A percentile compares a stretch with the other conserved stretches of the same genome.
Conservation (phyloP, 495 filamentous ascomycete species). For the Penicillium daleae region DNA sequence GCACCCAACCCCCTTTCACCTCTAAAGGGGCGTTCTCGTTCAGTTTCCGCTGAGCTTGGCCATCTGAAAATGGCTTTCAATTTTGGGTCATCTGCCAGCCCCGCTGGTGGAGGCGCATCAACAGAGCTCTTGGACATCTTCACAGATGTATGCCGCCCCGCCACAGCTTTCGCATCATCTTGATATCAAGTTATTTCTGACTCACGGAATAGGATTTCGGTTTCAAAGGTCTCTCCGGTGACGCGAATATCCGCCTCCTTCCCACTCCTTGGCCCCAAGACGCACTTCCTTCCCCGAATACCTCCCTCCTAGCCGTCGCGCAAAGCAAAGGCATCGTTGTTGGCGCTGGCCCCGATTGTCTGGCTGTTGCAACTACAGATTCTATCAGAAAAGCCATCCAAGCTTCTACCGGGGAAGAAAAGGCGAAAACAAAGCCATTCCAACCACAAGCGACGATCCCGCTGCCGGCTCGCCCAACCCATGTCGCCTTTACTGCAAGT, state of each 20-base stretch:
- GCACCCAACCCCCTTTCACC: slow-evolving; percentile 36
- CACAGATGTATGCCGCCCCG: slow-evolving; percentile 46
- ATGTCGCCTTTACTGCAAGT: slow-evolving; percentile 85
- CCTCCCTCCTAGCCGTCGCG: slow-evolving; percentile 85
- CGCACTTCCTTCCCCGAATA: slow-evolving; percentile 73
- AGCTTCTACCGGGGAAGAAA: slow-evolving; percentile 53
- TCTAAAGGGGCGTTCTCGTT: slow-evolving; percentile 44
- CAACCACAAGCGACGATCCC: slow-evolving; percentile 72
- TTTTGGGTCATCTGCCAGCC: slow-evolving; percentile 43
- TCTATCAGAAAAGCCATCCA: slow-evolving; percentile 76
- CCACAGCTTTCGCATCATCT: slow-evolving; percentile 3
- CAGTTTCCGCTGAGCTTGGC: slow-evolving; percentile 45
- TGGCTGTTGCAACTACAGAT: slow-evolving; percentile 78
- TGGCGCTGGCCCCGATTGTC: slow-evolving; percentile 79
- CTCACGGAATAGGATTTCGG: slow-evolving; percentile 65
- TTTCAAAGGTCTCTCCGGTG: slow-evolving; percentile 78
- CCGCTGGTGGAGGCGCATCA: slow-evolving; percentile 35
- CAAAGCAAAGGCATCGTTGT: slow-evolving; percentile 80
- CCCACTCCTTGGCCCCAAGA: slow-evolving; percentile 77
- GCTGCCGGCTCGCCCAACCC: slow-evolving; percentile 76
- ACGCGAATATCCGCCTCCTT: slow-evolving; percentile 78
- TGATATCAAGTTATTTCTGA: slow-evolving; percentile 16
- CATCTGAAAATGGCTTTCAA: slow-evolving; percentile 70
- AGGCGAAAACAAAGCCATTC: slow-evolving; percentile 67
- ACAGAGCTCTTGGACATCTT: slow-evolving; percentile 51